These are phyloP conservation scores for Vachellia collinsii DNA, from an alignment of 306 rosid species.

Conservation along the genomic window DNA sequence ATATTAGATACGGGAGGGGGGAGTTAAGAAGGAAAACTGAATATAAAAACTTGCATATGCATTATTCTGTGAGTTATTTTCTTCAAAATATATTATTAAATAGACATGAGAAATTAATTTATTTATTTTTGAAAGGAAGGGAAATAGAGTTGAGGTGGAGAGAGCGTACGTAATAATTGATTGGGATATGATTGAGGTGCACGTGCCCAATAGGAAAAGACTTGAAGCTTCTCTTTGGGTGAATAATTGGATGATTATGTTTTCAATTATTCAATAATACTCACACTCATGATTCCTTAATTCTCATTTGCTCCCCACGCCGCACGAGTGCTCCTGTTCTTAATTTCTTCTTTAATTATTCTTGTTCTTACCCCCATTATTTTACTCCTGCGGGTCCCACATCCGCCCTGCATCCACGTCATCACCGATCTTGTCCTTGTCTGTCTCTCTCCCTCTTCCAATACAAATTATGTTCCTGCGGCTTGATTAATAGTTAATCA, in stretches of 20 bases:
- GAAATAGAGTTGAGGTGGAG: not conserved
- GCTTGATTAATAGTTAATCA: too few species aligned
- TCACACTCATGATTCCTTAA: not conserved
- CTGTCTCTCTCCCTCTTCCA: too few species aligned
- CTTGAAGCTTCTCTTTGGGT: not conserved
- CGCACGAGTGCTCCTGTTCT: constrained; percentile 50
- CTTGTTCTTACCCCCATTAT: not conserved
- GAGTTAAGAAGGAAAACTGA: too few species aligned
- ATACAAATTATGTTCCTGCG: too few species aligned
- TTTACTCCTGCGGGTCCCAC: constrained; percentile 30
- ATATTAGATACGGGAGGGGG: too few species aligned
- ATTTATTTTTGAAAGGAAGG: too few species aligned
- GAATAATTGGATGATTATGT: constrained; percentile 14
- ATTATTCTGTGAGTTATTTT: too few species aligned
- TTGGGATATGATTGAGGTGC: constrained; percentile 40
- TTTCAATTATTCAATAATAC: not conserved
- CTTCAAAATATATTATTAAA: too few species aligned
- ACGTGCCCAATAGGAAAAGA: constrained; percentile 47
- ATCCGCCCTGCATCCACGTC: constrained; percentile 37
- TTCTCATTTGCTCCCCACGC: constrained; percentile 39
- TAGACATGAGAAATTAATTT: not conserved
- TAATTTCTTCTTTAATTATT: not conserved
- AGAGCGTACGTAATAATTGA: constrained; percentile 18
- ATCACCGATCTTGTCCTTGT: not conserved
- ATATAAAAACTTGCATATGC: too few species aligned